Evolutionary conservation across 140 eudicot species (phyloP).

Genomic region (Anethum foeniculum): DNA sequence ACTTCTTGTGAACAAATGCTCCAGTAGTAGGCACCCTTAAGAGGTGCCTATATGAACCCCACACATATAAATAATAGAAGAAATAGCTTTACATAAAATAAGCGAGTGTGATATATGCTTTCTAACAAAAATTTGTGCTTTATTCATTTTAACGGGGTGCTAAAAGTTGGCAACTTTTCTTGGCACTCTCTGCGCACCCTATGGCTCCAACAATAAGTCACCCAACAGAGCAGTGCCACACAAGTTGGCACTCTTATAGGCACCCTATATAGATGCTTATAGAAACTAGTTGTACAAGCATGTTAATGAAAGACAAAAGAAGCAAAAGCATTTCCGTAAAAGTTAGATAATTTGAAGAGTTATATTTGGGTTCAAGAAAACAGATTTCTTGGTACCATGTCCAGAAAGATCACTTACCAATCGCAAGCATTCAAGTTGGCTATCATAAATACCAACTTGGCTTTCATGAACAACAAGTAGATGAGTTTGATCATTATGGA

Average conservation of each 20-base stretch:
- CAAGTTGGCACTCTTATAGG: background rate
- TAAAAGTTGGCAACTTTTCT: background rate
- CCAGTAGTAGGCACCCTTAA: background rate
- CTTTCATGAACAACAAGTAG: slow-evolving; percentile 73
- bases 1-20: background rate
- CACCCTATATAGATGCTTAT: background rate
- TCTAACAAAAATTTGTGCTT: background rate
- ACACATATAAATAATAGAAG: background rate
- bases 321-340: background rate
- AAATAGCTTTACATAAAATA: background rate
- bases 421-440: slow-evolving; percentile 63
- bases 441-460: slow-evolving; percentile 66
- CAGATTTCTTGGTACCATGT: background rate
- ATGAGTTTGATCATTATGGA: slow-evolving; percentile 74
- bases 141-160: background rate
- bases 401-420: slow-evolving; percentile 34
- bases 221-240: background rate
- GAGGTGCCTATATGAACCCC: background rate
- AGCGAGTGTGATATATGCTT: background rate
- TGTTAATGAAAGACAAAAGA: background rate
- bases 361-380: background rate
- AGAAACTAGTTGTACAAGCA: background rate
- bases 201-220: background rate
- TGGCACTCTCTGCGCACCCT: background rate
- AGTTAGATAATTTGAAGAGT: background rate